Percentiles rank a stretch among this genome's conserved stretches.
Conservation (phyloP, 257 asterid genomes). For the Voacanga thouarsii region DNA sequence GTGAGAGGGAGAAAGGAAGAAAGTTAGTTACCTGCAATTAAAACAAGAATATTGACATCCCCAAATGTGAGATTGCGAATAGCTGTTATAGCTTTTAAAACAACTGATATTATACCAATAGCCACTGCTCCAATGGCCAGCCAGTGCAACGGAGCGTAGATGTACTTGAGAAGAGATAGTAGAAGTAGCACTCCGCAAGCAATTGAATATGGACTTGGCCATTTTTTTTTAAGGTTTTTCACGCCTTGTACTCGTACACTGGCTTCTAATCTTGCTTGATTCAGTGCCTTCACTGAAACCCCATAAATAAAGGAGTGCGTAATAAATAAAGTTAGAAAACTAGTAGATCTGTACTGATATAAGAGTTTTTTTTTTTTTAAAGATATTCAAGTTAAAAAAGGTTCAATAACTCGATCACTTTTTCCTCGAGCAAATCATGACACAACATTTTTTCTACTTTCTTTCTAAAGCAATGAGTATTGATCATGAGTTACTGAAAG, state of each 20-base stretch:
- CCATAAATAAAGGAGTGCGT: neutral
- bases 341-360: no score
- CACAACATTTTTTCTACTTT: no score
- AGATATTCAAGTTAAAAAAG: no score
- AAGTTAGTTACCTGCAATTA: conserved; percentile 55
- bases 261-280: conserved; percentile 75
- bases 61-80: conserved; percentile 44
- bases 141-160: conserved; percentile 62
- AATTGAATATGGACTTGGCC: conserved; percentile 75
- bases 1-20: neutral
- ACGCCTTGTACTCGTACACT: conserved; percentile 44
- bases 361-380: no score
- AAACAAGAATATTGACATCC: conserved; percentile 63
- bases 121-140: conserved; percentile 60
- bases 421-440: no score
- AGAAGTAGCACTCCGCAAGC: conserved; percentile 52
- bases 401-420: no score
- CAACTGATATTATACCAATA: conserved; percentile 57
- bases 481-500: no score
- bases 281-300: conserved; percentile 64
- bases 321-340: no score
- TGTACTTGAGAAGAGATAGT: conserved; percentile 44
- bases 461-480: no score
- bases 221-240: conserved; percentile 42
- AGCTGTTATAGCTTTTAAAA: conserved; percentile 47